These are phyloP conservation scores for Lachancea cidri DNA, from an alignment of 805 yeast genomes.

Conservation along the genomic window DNA sequence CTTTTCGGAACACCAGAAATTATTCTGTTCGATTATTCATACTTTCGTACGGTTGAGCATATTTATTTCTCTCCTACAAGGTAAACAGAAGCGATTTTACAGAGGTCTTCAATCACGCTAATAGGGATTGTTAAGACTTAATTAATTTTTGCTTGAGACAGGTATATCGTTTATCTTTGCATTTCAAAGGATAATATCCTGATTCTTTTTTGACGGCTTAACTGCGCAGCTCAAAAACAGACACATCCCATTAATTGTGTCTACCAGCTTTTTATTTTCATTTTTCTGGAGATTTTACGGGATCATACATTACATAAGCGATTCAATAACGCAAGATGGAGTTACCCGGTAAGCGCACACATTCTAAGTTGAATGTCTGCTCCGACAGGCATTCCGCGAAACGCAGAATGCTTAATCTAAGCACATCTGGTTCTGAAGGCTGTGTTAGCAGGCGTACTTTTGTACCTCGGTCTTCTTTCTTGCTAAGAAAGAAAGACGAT, in stretches of 20 bases:
- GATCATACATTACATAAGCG: neutral
- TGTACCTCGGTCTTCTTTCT: slow-evolving; percentile 6
- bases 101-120: neutral
- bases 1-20: neutral
- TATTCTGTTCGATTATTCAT: neutral
- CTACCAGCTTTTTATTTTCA: neutral
- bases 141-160: neutral
- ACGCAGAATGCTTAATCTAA: slow-evolving; percentile 3
- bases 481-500: slow-evolving; percentile 1
- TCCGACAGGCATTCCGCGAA: slow-evolving; percentile 2
- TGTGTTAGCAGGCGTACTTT: neutral
- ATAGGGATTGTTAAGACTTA: neutral
- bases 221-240: slow-evolving; percentile 26
- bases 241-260: neutral
- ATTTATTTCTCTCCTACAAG: neutral
- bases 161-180: neutral
- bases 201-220: slow-evolving; percentile 25
- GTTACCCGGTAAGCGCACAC: slow-evolving; percentile 19
- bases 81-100: neutral
- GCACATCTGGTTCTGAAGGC: neutral
- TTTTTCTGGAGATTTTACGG: slow-evolving; percentile 1
- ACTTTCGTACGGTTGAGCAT: slow-evolving; percentile 1
- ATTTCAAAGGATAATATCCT: neutral
- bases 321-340: slow-evolving; percentile 12
- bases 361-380: slow-evolving; percentile 10